Percentiles rank a stretch among this genome's conserved stretches.
phyloP scores from a whole-genome alignment of 306 rosid species.

The Trifolium pratense region DNA sequence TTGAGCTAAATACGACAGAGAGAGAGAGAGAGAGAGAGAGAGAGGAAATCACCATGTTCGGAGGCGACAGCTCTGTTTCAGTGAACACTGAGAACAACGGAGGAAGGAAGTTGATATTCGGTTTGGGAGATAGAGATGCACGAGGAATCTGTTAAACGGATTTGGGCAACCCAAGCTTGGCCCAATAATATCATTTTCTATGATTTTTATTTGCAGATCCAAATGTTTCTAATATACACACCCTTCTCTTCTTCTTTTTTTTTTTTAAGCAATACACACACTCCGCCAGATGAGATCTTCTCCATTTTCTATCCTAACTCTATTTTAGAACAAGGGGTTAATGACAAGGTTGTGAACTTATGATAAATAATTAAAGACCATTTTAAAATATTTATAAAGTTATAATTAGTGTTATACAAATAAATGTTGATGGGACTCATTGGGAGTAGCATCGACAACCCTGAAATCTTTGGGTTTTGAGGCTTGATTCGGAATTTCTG shows the following conservation, averaged over 20 bases:
- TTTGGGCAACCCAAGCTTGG: background rate
- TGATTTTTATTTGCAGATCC: background rate
- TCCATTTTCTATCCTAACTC: too few relatives aligned
- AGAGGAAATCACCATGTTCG: conserved; percentile 34
- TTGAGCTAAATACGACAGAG: conserved; percentile 26
- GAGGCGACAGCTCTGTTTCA: conserved; percentile 23
- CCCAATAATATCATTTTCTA: conserved; percentile 8
- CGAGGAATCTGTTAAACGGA: background rate
- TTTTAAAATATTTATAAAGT: too few relatives aligned
- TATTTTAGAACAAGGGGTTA: too few relatives aligned
- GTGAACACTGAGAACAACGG: background rate
- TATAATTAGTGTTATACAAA: too few relatives aligned
- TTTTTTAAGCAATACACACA: too few relatives aligned
- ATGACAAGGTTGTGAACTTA: too few relatives aligned
- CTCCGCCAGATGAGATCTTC: too few relatives aligned
- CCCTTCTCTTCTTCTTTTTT: background rate
- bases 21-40: conserved; percentile 20
- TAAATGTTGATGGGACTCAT: too few relatives aligned
- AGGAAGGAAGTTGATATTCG: background rate
- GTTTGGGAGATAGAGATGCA: conserved; percentile 3
- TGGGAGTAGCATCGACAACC: too few relatives aligned
- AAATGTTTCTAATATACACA: background rate
- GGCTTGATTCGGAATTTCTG: too few relatives aligned
- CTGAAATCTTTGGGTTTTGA: too few relatives aligned
- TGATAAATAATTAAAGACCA: too few relatives aligned